Base-by-base conservation (phyloP, 2,329 filamentous ascomycete genomes). In the Pyricularia sp. region DNA sequence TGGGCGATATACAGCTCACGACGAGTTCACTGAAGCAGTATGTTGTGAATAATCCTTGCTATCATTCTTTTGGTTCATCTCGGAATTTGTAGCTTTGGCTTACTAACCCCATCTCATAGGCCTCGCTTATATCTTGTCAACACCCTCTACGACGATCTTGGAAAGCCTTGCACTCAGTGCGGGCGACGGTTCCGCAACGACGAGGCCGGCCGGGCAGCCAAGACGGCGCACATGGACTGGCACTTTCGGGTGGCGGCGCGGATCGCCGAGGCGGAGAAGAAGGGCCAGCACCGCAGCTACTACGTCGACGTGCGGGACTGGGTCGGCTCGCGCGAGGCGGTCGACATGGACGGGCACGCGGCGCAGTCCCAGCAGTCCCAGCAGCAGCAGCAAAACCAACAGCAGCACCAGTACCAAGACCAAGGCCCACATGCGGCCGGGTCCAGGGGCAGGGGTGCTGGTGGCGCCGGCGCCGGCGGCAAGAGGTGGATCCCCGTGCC, bases 181-280 rank as follows among this genome's bases (percentile, higher is more conserved):
- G 95, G 94, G 28, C 88, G 94, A 70, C 90, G 95, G 2, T 99
- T 99, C 78, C 86, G 86, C 68, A 86, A 87, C 4, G 92, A 92
- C 66, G 87, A 89, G 14, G 88, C 92, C 72, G 94, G 94, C 14
- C 91, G 88, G 74, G 89, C 90, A 76, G 92, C 91, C 82, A 98
- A 98, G 81, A 92, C 90, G 28, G 88, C 90, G 3, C 95, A 99
- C 77, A 90, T 99, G 83, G 95, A 99, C 79, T 99, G 95, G 95
- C 95, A 99, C 79, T 99, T 99, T 81, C 90, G 91, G 69, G 94
- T 94, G 28, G 94, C 97, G 75, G 91, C 94, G 75, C 90, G 93
- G 64, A 92, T 96, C 79, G 89, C 89, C 2, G 94, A 98, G 73
- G 90, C 92, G 17, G 89, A 92, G 75, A 94, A 92, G 77, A 87